phyloP scores from a whole-genome alignment of 352 stramenopile species.

The Phytophthora hibernalis region DNA sequence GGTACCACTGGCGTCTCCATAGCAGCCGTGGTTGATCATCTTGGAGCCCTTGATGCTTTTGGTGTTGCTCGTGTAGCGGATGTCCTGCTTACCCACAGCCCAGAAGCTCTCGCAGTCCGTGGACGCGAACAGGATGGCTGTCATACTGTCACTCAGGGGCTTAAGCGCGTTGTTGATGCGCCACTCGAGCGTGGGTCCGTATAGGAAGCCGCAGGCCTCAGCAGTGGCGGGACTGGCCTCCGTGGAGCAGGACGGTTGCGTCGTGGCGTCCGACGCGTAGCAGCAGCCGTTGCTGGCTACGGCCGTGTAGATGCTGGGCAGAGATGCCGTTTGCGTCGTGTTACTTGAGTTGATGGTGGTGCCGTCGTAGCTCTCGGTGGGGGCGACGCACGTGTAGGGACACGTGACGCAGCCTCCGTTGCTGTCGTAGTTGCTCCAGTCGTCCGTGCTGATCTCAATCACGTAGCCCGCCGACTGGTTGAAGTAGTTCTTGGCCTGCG shows the following conservation, averaged over 20 bases:
- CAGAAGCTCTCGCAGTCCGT: slow-evolving; percentile 89
- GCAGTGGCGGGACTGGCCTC: slow-evolving; percentile 66
- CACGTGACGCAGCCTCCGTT: slow-evolving; percentile 89
- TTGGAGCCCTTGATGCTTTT: slow-evolving; percentile 81
- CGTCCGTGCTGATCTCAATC: slow-evolving; percentile 73
- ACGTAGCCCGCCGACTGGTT: slow-evolving; percentile 75
- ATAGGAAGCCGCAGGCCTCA: slow-evolving; percentile 86
- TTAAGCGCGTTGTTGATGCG: slow-evolving; percentile 74
- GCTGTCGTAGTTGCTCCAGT: slow-evolving; percentile 86
- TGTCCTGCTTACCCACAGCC: slow-evolving; percentile 77
- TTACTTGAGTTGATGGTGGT: slow-evolving; percentile 85
- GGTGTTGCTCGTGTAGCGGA: slow-evolving; percentile 78
- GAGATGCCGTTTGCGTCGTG: slow-evolving; percentile 66
- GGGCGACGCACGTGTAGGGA: slow-evolving; percentile 86
- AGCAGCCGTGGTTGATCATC: slow-evolving; percentile 87
- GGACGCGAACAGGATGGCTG: slow-evolving; percentile 84
- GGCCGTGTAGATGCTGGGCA: slow-evolving; percentile 78
- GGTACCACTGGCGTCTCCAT: slow-evolving; percentile 61
- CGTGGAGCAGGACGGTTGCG: slow-evolving; percentile 63
- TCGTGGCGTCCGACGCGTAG: slow-evolving; percentile 66
- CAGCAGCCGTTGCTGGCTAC: slow-evolving; percentile 83
- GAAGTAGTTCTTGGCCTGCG: slow-evolving; percentile 51
- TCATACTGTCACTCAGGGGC: slow-evolving; percentile 51
- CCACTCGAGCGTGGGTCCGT: slow-evolving; percentile 85
- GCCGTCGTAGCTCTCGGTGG: slow-evolving; percentile 72